These are phyloP conservation scores for Arxiozyma slooffiae DNA, from an alignment of 1,139 yeast genomes.

Conservation along the genomic window DNA sequence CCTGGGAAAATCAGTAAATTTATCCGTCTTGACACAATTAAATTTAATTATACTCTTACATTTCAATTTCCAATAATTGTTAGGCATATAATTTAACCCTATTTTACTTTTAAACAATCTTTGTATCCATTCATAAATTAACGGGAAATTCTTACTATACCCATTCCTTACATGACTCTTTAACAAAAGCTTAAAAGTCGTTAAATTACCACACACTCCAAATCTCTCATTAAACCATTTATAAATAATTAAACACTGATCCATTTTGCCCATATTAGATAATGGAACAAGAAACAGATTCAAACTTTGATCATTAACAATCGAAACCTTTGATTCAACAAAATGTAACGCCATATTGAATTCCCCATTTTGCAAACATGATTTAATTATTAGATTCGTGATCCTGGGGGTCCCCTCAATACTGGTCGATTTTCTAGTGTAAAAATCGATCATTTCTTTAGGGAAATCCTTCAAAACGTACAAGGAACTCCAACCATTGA, in stretches of 20 bases:
- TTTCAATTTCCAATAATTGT: conserved; percentile 22
- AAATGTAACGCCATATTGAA: neutral
- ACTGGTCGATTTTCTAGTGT: neutral
- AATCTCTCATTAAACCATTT: conserved; percentile 24
- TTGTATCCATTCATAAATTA: conserved; percentile 15
- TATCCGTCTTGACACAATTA: conserved; percentile 6
- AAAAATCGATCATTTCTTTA: neutral
- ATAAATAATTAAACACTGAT: conserved; percentile 27
- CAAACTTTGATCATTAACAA: conserved; percentile 14
- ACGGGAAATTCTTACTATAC: conserved; percentile 22
- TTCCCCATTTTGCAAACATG: neutral
- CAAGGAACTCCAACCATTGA: neutral
- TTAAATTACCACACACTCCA: conserved; percentile 23
- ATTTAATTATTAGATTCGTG: neutral
- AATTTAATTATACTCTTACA: conserved; percentile 16
- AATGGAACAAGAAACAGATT: conserved; percentile 27
- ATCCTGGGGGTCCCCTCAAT: neutral
- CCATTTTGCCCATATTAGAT: conserved; percentile 30
- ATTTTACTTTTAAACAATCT: conserved; percentile 2
- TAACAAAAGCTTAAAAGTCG: conserved; percentile 29
- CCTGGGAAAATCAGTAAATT: neutral
- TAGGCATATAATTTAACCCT: conserved; percentile 5
- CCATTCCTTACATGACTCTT: conserved; percentile 31
- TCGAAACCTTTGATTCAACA: neutral
- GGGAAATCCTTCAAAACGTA: neutral